These are phyloP conservation scores for Fusarium sp. DNA, from an alignment of 2,329 filamentous ascomycete species.

Conservation along the genomic window DNA sequence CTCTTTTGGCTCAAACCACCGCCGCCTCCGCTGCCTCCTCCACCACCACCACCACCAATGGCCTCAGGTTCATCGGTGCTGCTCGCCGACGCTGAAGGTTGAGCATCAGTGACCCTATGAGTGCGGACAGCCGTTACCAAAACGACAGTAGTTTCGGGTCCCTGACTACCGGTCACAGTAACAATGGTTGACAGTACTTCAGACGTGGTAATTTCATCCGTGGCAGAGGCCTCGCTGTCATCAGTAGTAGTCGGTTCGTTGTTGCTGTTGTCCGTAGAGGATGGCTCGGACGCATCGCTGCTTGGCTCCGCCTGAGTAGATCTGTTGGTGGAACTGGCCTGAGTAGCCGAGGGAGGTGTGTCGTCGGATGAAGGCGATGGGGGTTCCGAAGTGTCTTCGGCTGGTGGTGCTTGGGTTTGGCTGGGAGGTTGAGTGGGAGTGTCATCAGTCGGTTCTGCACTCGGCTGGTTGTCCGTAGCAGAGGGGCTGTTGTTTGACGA, in stretches of 20 bases:
- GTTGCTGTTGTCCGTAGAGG: slow-evolving; percentile 26
- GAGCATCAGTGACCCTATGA: slow-evolving; percentile 14
- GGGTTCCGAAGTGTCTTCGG: slow-evolving; percentile 15
- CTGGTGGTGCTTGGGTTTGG: slow-evolving; percentile 14
- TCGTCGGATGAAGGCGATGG: slow-evolving; percentile 24
- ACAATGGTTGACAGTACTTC: slow-evolving; percentile 39
- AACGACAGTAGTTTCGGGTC: slow-evolving; percentile 40
- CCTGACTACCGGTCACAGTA: slow-evolving; percentile 41
- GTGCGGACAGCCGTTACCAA: slow-evolving; percentile 46
- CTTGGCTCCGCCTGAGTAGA: slow-evolving; percentile 28
- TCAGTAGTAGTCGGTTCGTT: slow-evolving; percentile 24
- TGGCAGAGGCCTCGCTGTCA: slow-evolving; percentile 21
- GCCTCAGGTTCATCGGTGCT: slow-evolving; percentile 47
- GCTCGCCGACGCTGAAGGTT: slow-evolving; percentile 37
- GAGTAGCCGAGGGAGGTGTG: slow-evolving; percentile 5
- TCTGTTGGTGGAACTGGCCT: not conserved
- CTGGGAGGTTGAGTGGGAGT: slow-evolving; percentile 16
- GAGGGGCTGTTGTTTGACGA: slow-evolving; percentile 17
- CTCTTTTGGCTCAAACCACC: slow-evolving; percentile 67
- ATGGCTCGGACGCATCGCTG: slow-evolving; percentile 16
- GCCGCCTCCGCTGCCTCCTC: slow-evolving; percentile 55
- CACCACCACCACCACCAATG: slow-evolving; percentile 34
- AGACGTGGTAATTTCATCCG: slow-evolving; percentile 17
- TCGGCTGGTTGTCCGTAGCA: slow-evolving; percentile 17
- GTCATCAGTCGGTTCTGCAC: slow-evolving; percentile 6